These are phyloP conservation scores for Flaveria robusta DNA, from an alignment of 129 eudicot genomes.

Conservation along the genomic window DNA sequence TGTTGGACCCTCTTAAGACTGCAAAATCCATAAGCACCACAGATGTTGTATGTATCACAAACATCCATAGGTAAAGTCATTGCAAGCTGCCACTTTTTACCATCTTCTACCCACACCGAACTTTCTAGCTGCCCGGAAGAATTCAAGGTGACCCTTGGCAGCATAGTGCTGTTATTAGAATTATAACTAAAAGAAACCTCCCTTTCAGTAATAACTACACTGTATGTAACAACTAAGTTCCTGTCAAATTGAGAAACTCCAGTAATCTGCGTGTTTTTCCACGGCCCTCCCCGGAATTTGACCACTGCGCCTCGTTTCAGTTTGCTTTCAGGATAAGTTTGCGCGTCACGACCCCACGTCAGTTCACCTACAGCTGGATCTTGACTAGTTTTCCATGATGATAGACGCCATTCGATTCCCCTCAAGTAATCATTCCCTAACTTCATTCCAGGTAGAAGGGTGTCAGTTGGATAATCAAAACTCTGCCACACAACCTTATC, in stretches of 20 bases:
- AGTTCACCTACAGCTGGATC: conserved; percentile 45
- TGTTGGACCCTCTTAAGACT: conserved; percentile 6
- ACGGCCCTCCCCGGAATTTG: conserved; percentile 26
- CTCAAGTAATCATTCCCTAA: conserved; percentile 28
- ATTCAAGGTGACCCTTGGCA: conserved; percentile 19
- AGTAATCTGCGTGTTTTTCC: conserved; percentile 27
- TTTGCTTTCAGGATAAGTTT: conserved; percentile 36
- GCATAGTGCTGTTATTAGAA: background rate
- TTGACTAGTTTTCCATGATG: conserved; percentile 46
- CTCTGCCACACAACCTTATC: conserved; percentile 42
- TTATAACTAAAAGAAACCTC: conserved; percentile 31
- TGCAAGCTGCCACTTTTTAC: conserved; percentile 37
- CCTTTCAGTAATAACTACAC: conserved; percentile 3
- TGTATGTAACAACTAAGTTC: background rate
- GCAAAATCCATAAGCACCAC: conserved; percentile 40
- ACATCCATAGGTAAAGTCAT: conserved; percentile 30
- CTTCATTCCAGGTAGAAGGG: conserved; percentile 44
- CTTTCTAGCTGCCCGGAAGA: conserved; percentile 23
- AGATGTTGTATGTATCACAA: conserved; percentile 45
- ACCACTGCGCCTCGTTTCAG: conserved; percentile 2
- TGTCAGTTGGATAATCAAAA: conserved; percentile 48
- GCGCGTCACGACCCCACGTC: conserved; percentile 20
- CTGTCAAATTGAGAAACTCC: conserved; percentile 21
- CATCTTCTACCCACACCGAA: conserved; percentile 30
- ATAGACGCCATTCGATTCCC: conserved; percentile 24